phyloP scores from a whole-genome alignment of 345 rosid genomes.

The Erucastrum elatum region DNA sequence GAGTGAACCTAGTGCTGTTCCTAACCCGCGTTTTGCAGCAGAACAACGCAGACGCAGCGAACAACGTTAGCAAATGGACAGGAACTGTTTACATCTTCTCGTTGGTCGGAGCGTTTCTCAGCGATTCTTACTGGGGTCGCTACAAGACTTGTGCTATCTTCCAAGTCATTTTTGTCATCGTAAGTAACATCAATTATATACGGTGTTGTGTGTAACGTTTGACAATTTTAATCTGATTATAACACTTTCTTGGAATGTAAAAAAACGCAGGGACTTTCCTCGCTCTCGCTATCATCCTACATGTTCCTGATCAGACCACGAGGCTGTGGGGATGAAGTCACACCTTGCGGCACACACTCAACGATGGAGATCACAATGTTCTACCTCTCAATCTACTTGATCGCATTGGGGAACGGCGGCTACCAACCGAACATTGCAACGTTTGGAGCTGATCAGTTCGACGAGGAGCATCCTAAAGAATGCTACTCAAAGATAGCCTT shows the following conservation, averaged over 20 bases:
- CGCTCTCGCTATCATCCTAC: constrained; percentile 71
- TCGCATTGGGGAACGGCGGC: constrained; percentile 94
- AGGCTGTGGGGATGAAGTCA: constrained; percentile 76
- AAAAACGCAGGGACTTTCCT: constrained; percentile 68
- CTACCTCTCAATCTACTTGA: constrained; percentile 84
- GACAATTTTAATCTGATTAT: not conserved
- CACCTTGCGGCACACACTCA: constrained; percentile 75
- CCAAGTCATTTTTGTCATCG: constrained; percentile 88
- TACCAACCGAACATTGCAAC: constrained; percentile 98
- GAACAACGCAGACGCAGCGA: constrained; percentile 95
- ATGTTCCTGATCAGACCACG: constrained; percentile 73
- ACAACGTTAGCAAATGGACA: constrained; percentile 99
- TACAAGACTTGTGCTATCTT: constrained; percentile 97
- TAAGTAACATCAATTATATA: constrained; percentile 43
- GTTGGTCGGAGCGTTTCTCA: constrained; percentile 94
- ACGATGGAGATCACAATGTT: constrained; percentile 62
- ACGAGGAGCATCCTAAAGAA: constrained; percentile 86
- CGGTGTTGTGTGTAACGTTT: not conserved
- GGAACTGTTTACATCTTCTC: constrained; percentile 99
- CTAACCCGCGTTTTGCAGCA: constrained; percentile 91
- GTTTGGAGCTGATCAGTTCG: constrained; percentile 96
- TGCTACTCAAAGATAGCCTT: constrained; percentile 82
- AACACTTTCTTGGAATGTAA: not conserved
- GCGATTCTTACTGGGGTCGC: constrained; percentile 99
- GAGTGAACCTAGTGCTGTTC: constrained; percentile 92